Evolutionary conservation across 2,329 filamentous ascomycete species (phyloP).

Genomic region (Annulohypoxylon truncatum): DNA sequence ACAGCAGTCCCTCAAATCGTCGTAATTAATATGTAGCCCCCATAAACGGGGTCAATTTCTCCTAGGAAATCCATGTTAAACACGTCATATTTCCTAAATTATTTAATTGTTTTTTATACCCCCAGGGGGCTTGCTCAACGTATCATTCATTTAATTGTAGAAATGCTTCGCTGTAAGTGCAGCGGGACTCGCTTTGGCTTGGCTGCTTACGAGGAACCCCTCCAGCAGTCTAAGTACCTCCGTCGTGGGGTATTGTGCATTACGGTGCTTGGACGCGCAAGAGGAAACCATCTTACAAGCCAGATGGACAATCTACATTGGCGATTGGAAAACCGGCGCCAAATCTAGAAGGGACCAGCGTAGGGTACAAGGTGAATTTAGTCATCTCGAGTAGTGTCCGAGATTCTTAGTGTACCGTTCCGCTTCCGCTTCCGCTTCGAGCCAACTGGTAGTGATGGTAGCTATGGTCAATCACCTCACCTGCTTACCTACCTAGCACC

Average conservation of each 20-base stretch:
- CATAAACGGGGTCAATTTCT: neutral
- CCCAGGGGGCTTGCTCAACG: neutral
- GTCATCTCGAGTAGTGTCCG: constrained; percentile 36
- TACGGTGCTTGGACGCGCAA: constrained; percentile 13
- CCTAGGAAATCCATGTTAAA: neutral
- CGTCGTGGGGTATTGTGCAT: constrained; percentile 30
- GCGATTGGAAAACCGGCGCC: neutral
- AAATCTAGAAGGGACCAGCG: constrained; percentile 5
- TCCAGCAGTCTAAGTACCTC: constrained; percentile 2
- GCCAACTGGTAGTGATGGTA: constrained; percentile 25
- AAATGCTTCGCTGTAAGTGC: constrained; percentile 24
- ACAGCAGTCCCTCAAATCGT: neutral
- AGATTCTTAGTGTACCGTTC: constrained; percentile 36
- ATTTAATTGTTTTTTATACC: constrained; percentile 2
- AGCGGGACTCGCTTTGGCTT: constrained; percentile 19
- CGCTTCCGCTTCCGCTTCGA: constrained; percentile 42
- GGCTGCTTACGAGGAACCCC: constrained; percentile 14
- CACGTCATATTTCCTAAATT: constrained; percentile 2
- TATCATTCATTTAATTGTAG: constrained; percentile 18
- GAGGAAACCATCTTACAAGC: constrained; percentile 16
- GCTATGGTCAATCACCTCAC: neutral
- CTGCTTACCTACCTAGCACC: no score
- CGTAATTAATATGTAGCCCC: constrained; percentile 12
- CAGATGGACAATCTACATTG: constrained; percentile 6
- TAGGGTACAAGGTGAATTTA: constrained; percentile 26